phyloP scores from a whole-genome alignment of 192 early-diverging fungal genomes.

The Geranomyces michiganensis region DNA sequence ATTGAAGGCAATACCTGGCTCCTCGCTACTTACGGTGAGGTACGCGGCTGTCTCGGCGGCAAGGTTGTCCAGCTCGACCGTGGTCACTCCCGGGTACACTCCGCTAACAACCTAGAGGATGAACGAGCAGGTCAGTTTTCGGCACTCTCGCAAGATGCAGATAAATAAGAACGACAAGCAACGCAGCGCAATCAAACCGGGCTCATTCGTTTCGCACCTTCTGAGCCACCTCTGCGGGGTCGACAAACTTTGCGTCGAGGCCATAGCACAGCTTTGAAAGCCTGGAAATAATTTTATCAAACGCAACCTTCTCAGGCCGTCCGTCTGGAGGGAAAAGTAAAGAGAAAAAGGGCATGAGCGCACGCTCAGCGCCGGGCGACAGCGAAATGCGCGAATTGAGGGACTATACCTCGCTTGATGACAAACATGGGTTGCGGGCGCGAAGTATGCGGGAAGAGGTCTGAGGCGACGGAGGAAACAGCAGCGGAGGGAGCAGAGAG shows the following conservation, averaged over 20 bases:
- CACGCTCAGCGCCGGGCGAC: background rate
- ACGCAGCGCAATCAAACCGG: background rate
- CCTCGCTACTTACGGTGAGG: constrained; percentile 53
- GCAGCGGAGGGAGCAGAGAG: no score
- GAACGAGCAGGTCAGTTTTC: no score
- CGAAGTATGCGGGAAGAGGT: no score
- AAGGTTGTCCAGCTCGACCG: constrained; percentile 94
- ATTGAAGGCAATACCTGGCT: background rate
- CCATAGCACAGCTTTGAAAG: constrained; percentile 95
- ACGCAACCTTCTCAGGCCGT: constrained; percentile 88
- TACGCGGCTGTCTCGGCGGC: constrained; percentile 88
- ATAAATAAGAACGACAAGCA: constrained; percentile 15
- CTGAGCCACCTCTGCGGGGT: constrained; percentile 85
- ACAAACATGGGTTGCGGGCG: constrained; percentile 41
- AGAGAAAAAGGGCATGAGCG: constrained; percentile 8
- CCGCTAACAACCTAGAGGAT: constrained; percentile 75
- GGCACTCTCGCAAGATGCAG: no score
- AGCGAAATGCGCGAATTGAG: background rate
- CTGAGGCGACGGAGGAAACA: no score
- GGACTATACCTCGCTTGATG: constrained; percentile 46
- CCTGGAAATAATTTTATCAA: constrained; percentile 90
- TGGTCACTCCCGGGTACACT: constrained; percentile 97
- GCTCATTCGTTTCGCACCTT: constrained; percentile 65
- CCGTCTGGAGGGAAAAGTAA: constrained; percentile 61
- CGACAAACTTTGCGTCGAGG: constrained; percentile 89